Base-by-base conservation (phyloP, 192 early-diverging fungal genomes). In the Anaeromyces robustus region DNA sequence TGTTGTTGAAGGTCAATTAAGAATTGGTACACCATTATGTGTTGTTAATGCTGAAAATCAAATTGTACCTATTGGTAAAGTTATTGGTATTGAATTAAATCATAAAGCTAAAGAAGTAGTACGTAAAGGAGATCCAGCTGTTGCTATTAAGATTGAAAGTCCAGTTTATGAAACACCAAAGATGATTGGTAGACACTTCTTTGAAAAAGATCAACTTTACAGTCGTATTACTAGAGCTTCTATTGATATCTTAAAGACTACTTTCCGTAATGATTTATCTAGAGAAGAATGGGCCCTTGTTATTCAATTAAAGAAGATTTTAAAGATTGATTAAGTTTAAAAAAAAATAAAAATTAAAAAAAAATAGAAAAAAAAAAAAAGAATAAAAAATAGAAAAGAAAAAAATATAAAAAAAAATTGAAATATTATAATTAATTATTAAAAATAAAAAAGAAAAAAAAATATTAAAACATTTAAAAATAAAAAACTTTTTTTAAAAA, bases 221-320 rank as follows among this genome's bases (percentile, higher is more conserved):
- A 68, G 52, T 68, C 52, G 90, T 86, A 94, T 99, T 83, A 92
- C 95, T 29, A 93, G 97, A 30, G 85, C 83, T 77, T 96, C 94
- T 32, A 99, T 99, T 82, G 95, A 99, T 85, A 91, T 98, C 39
- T 87, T 98, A 84, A 99, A 99, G 89, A 90, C 92, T 80, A 93
- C 88, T 39, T 99, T 99, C 92, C 90, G 96, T 81, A 91, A 94
- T 68, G 96, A 99, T 84, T 79, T 99, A 84, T 86, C 88, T 78
- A 94, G 94, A 88, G 96, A 96, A 28, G 95, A 96, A 31, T 97
- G 95, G 96, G 86, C 80, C 29, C 84, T 95, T 30, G 86, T 96
- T 22, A 84, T 93, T 79, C 91, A 91, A 86, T 31, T 81, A 78
- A 68, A 68, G 52, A 68, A 68, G 52, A 68, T 68, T 68, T 68